A percentile compares a stretch with the other conserved stretches of the same genome.
phyloP scores from a whole-genome alignment of 768 basidiomycete genomes.

The Russula sp. region DNA sequence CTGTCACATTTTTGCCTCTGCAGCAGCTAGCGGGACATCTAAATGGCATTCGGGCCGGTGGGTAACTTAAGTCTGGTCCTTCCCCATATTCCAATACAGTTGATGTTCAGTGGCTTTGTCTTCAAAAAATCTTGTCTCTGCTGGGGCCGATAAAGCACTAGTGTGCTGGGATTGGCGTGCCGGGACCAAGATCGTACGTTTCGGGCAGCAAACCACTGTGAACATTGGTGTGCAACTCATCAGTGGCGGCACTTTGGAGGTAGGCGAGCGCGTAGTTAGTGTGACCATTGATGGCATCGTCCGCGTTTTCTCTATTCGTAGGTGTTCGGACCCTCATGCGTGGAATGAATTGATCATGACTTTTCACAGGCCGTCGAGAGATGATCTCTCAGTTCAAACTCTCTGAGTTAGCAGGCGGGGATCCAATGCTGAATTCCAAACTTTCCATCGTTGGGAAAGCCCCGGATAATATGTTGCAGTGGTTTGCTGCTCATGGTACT shows the following conservation, averaged over 20 bases:
- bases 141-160: slow-evolving; percentile 63
- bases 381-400: slow-evolving; percentile 93
- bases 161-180: slow-evolving; percentile 91
- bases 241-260: slow-evolving; percentile 37
- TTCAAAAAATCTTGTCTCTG: slow-evolving; percentile 78
- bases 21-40: slow-evolving; percentile 82
- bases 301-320: slow-evolving; percentile 84
- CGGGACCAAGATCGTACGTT: slow-evolving; percentile 82
- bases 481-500: slow-evolving; percentile 86
- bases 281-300: slow-evolving; percentile 92
- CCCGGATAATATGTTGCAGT: slow-evolving; percentile 86
- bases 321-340: slow-evolving; percentile 27
- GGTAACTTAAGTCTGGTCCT: neutral
- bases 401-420: slow-evolving; percentile 61
- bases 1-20: slow-evolving; percentile 73
- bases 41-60: slow-evolving; percentile 73
- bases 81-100: neutral
- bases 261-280: slow-evolving; percentile 80
- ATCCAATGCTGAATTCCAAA: slow-evolving; percentile 59
- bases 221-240: slow-evolving; percentile 88
- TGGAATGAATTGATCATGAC: neutral
- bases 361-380: slow-evolving; percentile 50
- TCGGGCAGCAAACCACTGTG: slow-evolving; percentile 89
- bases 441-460: slow-evolving; percentile 73
- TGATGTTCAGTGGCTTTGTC: slow-evolving; percentile 60